Base-by-base conservation (phyloP, 768 basidiomycete genomes). In the Tulasnella sp. region DNA sequence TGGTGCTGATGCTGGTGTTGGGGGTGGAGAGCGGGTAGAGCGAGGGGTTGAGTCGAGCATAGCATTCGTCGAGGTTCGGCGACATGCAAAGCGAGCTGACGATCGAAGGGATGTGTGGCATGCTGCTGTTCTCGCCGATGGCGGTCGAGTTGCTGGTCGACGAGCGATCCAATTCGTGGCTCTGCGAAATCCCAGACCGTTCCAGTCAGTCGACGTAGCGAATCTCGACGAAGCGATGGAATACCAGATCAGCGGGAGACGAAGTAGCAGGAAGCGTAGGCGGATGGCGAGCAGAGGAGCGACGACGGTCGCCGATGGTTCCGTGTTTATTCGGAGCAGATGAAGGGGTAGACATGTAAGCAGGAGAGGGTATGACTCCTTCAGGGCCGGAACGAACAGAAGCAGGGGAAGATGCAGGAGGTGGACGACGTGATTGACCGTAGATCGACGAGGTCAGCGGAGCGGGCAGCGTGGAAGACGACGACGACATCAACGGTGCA, bases 61-160 rank as follows among this genome's bases (percentile, higher is more conserved):
- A 71, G 52, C 59, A 34, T 37, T 36, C 52, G 52, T 71, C 70
- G 59, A 71, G 70, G 62, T 71, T 52, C 17, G 70, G 70, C 22
- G 70, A 39, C 70, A 71, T 71, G 59, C 47, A 35, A 34, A 71
- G 70, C 16, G 70, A 36, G 37, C 70, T 59, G 63, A 71, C 34
- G 14, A 71, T 47, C 1, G n/a, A 32, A 17, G 34, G 22, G 17
- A 42, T 35, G 32, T 70, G 41, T 17, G 17, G 29, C 41, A 19
- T 42, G 14, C 22, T 64, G 37, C 63, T 47, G n/a, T 47, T 29
- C 2, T 64, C 63, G 3, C 16, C 63, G 2, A 64, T 39, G 29
- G 44, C 44, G 44, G 44, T 47, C 19, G 44, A 47, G 26, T n/a
- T 17, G 44, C 44, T 47, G 11, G 44, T n/a, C 6, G 44, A 47